Conservation (phyloP, 129 eudicot genomes). For the Flaveria ramosissima region DNA sequence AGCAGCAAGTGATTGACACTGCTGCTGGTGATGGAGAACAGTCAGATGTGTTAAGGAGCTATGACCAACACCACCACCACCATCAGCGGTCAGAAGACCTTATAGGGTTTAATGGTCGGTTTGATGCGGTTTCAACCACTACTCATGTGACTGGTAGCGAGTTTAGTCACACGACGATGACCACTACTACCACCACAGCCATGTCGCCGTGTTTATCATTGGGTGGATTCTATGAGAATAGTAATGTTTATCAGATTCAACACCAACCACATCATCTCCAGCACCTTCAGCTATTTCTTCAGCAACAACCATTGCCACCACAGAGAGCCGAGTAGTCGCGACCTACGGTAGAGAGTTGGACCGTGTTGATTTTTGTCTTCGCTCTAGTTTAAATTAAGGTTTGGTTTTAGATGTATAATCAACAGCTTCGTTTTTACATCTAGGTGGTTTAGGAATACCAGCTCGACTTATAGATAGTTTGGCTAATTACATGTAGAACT, state of each 20-base stretch:
- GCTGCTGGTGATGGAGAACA: constrained; percentile 18
- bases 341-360: background rate
- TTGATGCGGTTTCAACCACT: constrained; percentile 34
- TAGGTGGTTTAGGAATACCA: too few relatives aligned
- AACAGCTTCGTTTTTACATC: too few relatives aligned
- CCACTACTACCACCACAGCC: constrained; percentile 21
- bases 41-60: background rate
- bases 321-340: constrained; percentile 34
- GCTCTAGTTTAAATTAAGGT: constrained; percentile 15
- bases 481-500: too few relatives aligned
- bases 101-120: constrained; percentile 30
- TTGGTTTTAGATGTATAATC: constrained; percentile 21
- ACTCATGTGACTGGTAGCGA: constrained; percentile 27
- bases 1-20: constrained; percentile 28
- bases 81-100: constrained; percentile 21
- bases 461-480: too few relatives aligned
- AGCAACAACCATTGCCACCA: constrained; percentile 34
- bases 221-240: constrained; percentile 34
- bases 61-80: constrained; percentile 20
- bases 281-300: constrained; percentile 29
- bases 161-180: constrained; percentile 34
- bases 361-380: constrained; percentile 23
- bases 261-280: constrained; percentile 31
- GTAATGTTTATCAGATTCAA: constrained; percentile 32
- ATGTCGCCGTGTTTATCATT: constrained; percentile 39